Evolutionary conservation across 106 monocot species (phyloP), one percentile per base, ranked within the genome.

Genomic region (Alisma plantagoaquatica): DNA sequence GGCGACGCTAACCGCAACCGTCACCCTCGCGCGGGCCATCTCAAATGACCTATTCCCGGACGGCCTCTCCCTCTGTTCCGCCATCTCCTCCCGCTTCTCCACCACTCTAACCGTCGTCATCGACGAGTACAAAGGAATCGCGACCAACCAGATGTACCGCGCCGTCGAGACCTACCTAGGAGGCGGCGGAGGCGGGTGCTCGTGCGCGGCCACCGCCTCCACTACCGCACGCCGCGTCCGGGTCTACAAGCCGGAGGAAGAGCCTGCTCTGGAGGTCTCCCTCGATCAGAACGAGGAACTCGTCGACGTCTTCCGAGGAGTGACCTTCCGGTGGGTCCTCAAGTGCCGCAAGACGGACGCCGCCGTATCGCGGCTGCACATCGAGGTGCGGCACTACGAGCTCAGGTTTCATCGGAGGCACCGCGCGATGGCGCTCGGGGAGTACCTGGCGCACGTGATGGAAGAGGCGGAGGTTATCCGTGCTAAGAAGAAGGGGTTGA

Each of bases 321-420:
- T 44, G 5, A 15, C 3, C 16, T 44, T 44, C 10, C 5, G 43
- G 43, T 44, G 43, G 43, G 18, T 26, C 16, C 44, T 53, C 19
- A 10, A 22, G 14, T n/a, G n/a, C n/a, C 6, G 10, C 16, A 26
- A 12, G 50, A 51, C 22, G 33, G 41, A 6, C 15, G 26, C 14
- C 28, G 29, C 3, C 33, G 27, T 22, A 3, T 20, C 48, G 19
- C 35, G 28, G 14, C n/a, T n/a, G n/a, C n/a, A n/a, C n/a, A n/a
- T n/a, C n/a, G 48, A 61, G 14, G 1, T 31, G n/a, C 3, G 47
- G 11, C 32, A 46, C 17, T 61, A 28, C 43, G 42, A 58, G 38
- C 49, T 72, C 35, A 57, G 3, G 0, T 57, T 64, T 25, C 57
- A 64, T 41, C 56, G 28, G 23, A 72, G 51, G 57, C 46, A 64